Evolutionary conservation across 225 moss, liverwort and hornwort species (phyloP).

Genomic region (Bryum argenteum): DNA sequence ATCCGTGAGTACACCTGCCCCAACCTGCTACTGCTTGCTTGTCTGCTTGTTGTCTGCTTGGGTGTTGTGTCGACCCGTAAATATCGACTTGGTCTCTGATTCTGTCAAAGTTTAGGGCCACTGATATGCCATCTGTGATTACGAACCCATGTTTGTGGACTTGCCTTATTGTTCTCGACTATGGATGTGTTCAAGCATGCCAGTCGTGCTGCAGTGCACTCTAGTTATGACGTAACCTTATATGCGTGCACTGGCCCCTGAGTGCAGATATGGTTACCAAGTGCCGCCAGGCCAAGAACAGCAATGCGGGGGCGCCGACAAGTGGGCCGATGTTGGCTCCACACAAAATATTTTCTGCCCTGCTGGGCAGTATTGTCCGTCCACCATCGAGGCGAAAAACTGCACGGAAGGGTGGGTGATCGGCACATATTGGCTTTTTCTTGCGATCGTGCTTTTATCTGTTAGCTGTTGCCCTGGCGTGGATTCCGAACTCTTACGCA

Average conservation of each 20-base stretch:
- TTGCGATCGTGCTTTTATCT: background rate
- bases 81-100: background rate
- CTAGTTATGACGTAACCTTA: background rate
- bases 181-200: background rate
- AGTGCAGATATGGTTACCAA: slow-evolving; percentile 73
- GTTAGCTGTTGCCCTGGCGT: no score
- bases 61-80: background rate
- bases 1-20: slow-evolving; percentile 61
- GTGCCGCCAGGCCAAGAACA: slow-evolving; percentile 31
- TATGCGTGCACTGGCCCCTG: background rate
- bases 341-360: slow-evolving; percentile 57
- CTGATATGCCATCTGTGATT: background rate
- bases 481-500: background rate
- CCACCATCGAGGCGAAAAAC: slow-evolving; percentile 38
- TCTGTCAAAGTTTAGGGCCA: background rate
- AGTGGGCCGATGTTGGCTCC: slow-evolving; percentile 59
- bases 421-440: background rate
- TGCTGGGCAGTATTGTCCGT: slow-evolving; percentile 67
- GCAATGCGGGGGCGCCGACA: slow-evolving; percentile 84
- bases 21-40: background rate
- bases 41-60: background rate
- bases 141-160: background rate
- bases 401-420: slow-evolving; percentile 50
- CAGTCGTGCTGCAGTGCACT: background rate
- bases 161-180: background rate